Evolutionary conservation across 1,139 yeast genomes (phyloP), one percentile per base, ranked within the genome.

Genomic region (Nakaseomyces uthaithaninus): DNA sequence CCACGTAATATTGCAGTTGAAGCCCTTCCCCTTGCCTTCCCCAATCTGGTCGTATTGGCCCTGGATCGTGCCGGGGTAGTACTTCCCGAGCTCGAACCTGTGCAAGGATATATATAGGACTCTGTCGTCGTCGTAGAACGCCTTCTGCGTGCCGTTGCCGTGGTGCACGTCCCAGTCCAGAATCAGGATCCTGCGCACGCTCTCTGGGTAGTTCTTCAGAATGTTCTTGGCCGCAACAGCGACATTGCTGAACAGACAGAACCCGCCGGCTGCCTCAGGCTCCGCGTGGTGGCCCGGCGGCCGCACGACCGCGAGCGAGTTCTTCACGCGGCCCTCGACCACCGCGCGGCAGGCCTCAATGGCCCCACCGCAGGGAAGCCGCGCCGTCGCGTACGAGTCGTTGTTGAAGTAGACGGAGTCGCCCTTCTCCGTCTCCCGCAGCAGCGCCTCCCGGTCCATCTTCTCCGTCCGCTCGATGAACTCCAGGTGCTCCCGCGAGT

Each of bases 271-370:
- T 15, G 87, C 69, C 47, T 86, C 93, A 1, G 99, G 97, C 57
- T 93, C 99, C 1, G 98, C 97, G 59, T 93, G 99, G 64, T 93
- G 99, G 2, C 99, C 99, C 0, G 99, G 99, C 1, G 99, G 99
- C 49, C 99, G 75, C 11, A 93, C 95, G 11, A 93, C 85, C 0
- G 98, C 99, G 43, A 93, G 60, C 0, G 96, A 81, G 59, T 93
- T 93, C 57, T 87, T 87, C 23, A 89, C 97, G 44, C 71, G 68
- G 1, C 95, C 95, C 59, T 89, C 97, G 9, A 91, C 82, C 15
- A 93, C 98, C 0, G 97, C 95, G 51, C 79, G 77, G 60, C 97
- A 89, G 0, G 95, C 95, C 60, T 91, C 98, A 39, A 93, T 91
- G 23, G 95, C 80, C 22, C 98, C 97, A 42, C 99, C 99, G 60